Evolutionary conservation across 768 basidiomycete genomes (phyloP).

Genomic region (Trichaptum fuscoviolaceum): DNA sequence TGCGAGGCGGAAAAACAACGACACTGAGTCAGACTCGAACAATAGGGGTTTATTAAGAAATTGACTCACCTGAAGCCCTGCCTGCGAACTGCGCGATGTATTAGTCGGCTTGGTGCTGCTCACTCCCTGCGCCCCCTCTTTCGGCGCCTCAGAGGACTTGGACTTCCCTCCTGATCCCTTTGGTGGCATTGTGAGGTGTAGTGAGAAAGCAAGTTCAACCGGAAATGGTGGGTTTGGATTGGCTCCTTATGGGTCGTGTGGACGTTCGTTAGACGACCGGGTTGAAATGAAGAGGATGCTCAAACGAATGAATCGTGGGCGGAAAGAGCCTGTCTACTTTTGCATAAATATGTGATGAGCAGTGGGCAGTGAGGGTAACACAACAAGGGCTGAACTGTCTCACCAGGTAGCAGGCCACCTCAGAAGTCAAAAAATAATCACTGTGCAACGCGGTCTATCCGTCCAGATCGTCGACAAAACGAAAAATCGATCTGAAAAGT

Average conservation of each 20-base stretch:
- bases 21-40: conserved; percentile 9
- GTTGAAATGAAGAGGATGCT: too few species aligned
- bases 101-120: conserved; percentile 24
- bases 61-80: conserved; percentile 73
- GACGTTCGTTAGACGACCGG: too few species aligned
- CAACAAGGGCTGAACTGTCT: neutral
- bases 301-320: too few species aligned
- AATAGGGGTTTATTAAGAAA: conserved; percentile 3
- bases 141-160: conserved; percentile 36
- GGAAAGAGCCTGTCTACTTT: too few species aligned
- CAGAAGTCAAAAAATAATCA: neutral
- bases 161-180: conserved; percentile 52
- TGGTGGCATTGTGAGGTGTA: neutral
- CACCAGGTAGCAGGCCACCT: neutral
- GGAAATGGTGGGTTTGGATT: too few species aligned
- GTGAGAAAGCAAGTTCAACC: too few species aligned
- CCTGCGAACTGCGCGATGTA: conserved; percentile 77
- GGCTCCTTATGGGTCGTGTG: too few species aligned
- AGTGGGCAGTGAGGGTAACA: too few species aligned
- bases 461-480: neutral
- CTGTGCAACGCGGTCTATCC: neutral
- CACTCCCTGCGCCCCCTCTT: conserved; percentile 26
- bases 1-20: conserved; percentile 23
- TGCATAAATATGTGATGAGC: too few species aligned
- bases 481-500: neutral